Base-by-base conservation (phyloP, 805 yeast species). In the Wickerhamiella musiphila region DNA sequence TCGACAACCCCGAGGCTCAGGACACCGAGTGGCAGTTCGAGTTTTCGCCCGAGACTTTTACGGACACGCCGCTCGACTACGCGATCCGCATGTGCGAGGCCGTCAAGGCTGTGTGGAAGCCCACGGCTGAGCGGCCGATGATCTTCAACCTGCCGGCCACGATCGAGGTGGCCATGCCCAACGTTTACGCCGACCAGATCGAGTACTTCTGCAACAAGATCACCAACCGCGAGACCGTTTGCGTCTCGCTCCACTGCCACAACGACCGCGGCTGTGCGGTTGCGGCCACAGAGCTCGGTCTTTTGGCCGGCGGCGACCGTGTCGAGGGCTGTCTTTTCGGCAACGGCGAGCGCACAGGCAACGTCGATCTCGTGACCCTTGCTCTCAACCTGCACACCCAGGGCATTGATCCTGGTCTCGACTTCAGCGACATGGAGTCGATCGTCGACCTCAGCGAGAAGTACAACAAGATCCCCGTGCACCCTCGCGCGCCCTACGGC, bases 191-290 rank as follows among this genome's bases (percentile, higher is more conserved):
- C 26, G 92, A 78, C 51, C 90, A 77, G 61, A 71, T 78, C 37
- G 92, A 78, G 60, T 76, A 66, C 52, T 78, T 78, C 45, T 50
- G 69, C 29, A 68, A 66, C 11, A 57, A 68, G 38, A 67, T 78
- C 35, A 45, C 68, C 29, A 67, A 77, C 40, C 68, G 92, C 42
- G 78, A 75, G 35, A 73, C 64, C 42, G 67, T 78, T 16, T 70
- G 79, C 45, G 67, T 78, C 32, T 77, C 90, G 10, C 65, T 78
- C 35, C 92, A 78, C 52, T 78, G 82, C 20, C 92, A 78, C 55
- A 78, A 78, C 44, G 90, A 78, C 56, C 66, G 92, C 47, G 92
- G 92, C 15, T 77, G 86, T 52, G 84, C 78, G 10, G 84, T 78
- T n/a, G 90, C 86, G 8, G 90, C 90, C 22, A 75, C 83, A 3